A percentile compares a stretch with the other conserved stretches of the same genome.
phyloP scores from a whole-genome alignment of 805 yeast species.

The Candida easanensis region DNA sequence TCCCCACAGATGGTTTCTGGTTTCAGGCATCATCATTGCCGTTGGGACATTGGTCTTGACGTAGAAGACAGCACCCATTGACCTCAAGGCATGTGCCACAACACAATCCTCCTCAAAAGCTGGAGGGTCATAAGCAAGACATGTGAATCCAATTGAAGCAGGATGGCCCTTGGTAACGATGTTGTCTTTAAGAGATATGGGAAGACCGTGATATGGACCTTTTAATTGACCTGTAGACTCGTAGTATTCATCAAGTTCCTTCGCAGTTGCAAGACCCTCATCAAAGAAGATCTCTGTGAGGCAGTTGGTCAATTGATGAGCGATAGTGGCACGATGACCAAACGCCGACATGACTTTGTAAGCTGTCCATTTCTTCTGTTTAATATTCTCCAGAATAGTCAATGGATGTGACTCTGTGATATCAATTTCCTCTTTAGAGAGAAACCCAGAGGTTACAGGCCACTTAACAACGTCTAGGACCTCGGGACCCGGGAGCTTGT shows the following conservation, averaged over 20 bases:
- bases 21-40: constrained; percentile 48
- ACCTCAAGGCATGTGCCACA: constrained; percentile 38
- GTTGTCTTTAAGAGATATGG: constrained; percentile 55
- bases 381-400: constrained; percentile 28
- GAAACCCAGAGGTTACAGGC: constrained; percentile 35
- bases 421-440: constrained; percentile 35
- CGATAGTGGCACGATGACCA: constrained; percentile 55
- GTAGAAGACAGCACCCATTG: constrained; percentile 51
- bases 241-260: constrained; percentile 48
- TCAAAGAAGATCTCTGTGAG: constrained; percentile 42
- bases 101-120: constrained; percentile 32
- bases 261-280: constrained; percentile 55
- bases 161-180: constrained; percentile 42
- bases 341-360: constrained; percentile 50
- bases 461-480: constrained; percentile 38
- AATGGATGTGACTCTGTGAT: constrained; percentile 22
- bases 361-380: constrained; percentile 35
- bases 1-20: constrained; percentile 44
- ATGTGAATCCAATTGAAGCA: constrained; percentile 48
- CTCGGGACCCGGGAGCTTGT: constrained; percentile 20
- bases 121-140: constrained; percentile 29
- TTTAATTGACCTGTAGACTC: constrained; percentile 44
- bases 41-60: constrained; percentile 54
- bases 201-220: constrained; percentile 70
- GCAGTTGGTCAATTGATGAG: constrained; percentile 49